Base-by-base conservation (phyloP, 73 alveolate species). In the Paramecium caudatum region DNA sequence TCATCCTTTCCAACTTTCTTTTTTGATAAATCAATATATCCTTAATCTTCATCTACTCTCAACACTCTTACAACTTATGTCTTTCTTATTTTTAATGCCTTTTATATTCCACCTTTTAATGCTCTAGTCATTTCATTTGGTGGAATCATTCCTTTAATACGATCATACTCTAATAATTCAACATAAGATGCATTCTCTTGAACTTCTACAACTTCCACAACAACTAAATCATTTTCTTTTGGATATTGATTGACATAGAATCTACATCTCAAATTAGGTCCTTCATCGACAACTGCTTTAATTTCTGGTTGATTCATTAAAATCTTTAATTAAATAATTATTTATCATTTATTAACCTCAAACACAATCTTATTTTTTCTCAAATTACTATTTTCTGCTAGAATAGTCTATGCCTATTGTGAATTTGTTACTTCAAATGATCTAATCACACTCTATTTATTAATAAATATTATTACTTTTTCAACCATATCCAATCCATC, bases 141-240 rank as follows among this genome's bases (percentile, higher is more conserved):
- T 36, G 95, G 90, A 48, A 97, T 82, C 93, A 96, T 85, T 4
- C 99, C 99, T 86, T 91, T 94, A 62, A 94, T 96, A 46, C 93
- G 81, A 62, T 95, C 95, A 82, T 97, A 97, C 82, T 97, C 99
- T 16, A 96, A 70, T 16, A 97, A 94, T 50, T 90, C 90, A 61
- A 96, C 99, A 90, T 97, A 97, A 15, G 98, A 98, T 5, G 99
- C 98, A 15, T 92, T 91, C 27, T 96, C 98, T 19, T 93, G 82
- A 27, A 96, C 94, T 62, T 93, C 92, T 21, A 84, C 92, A 13
- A 96, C 97, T 90, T 96, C 97, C 90, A 96, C 98, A 70, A 94
- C 92, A 25, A 97, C 99, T 65, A 96, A 90, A 61, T 97, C 99
- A 69, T 94, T 85, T 55, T 91, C 98, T 62, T 94, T 94, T 33